Conservation (phyloP, 2,329 filamentous ascomycete genomes). For the Knoxdaviesia proteae region DNA sequence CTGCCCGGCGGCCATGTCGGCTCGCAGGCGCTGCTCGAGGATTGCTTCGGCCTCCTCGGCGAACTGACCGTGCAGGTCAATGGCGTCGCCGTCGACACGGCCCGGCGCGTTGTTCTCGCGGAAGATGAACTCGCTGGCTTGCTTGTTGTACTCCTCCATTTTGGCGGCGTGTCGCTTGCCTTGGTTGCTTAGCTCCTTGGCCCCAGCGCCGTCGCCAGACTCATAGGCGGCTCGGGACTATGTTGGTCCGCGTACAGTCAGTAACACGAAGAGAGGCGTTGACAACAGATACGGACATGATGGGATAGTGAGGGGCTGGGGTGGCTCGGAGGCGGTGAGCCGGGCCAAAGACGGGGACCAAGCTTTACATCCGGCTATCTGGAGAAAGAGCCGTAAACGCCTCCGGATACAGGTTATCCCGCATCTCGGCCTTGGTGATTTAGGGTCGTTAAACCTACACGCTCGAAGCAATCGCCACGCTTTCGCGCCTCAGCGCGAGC, state of each 20-base stretch:
- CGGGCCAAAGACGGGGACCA: no score
- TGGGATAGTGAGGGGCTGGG: background rate
- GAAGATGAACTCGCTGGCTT: conserved; percentile 88
- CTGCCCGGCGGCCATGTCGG: conserved; percentile 53
- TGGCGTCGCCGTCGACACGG: conserved; percentile 57
- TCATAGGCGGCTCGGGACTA: conserved; percentile 64
- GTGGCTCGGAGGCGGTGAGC: background rate
- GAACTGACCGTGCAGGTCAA: conserved; percentile 87
- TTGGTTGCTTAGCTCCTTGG: conserved; percentile 66
- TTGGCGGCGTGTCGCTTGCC: conserved; percentile 65
- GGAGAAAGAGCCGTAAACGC: no score
- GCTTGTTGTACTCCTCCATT: conserved; percentile 77
- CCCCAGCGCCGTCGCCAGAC: conserved; percentile 60
- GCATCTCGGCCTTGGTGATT: background rate
- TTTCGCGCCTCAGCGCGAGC: conserved; percentile 65
- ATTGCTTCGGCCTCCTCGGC: conserved; percentile 83
- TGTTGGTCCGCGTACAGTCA: background rate
- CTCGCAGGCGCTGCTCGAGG: conserved; percentile 63
- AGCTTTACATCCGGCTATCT: no score
- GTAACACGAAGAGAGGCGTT: background rate
- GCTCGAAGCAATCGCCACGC: conserved; percentile 56
- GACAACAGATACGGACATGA: background rate
- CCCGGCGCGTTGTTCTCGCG: conserved; percentile 74
- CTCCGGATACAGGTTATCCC: no score
- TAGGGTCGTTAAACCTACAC: conserved; percentile 21